phyloP scores from a whole-genome alignment of 2,329 filamentous ascomycete species.

The Hypomyces perniciosus region DNA sequence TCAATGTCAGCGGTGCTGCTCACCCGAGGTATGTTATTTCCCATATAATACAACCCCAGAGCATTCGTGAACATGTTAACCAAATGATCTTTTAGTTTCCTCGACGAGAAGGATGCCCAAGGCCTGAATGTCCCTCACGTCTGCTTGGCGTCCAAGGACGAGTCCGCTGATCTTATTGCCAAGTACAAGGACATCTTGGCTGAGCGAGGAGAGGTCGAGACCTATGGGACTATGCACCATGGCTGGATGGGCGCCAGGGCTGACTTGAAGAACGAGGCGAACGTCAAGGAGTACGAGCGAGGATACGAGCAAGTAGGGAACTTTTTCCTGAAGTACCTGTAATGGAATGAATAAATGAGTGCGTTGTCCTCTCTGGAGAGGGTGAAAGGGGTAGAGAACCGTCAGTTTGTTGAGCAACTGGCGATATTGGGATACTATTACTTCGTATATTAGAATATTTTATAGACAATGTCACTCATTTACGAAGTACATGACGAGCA shows the following conservation, averaged over 20 bases:
- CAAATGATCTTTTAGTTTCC: conserved; percentile 18
- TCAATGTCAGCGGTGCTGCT: conserved; percentile 29
- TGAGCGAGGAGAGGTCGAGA: conserved; percentile 38
- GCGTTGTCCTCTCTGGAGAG: too few relatives aligned
- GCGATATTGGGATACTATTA: too few relatives aligned
- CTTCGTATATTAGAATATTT: too few relatives aligned
- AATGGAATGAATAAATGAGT: not conserved
- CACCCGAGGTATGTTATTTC: conserved; percentile 23
- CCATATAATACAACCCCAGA: too few relatives aligned
- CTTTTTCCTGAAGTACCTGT: conserved; percentile 39
- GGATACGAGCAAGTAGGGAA: conserved; percentile 41
- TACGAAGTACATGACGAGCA: too few relatives aligned
- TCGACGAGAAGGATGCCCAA: conserved; percentile 38
- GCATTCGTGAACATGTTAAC: too few relatives aligned
- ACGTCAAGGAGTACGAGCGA: conserved; percentile 41
- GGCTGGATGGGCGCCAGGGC: conserved; percentile 55
- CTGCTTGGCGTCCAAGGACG: conserved; percentile 44
- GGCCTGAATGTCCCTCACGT: conserved; percentile 42
- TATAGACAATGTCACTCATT: too few relatives aligned
- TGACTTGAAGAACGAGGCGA: conserved; percentile 39
- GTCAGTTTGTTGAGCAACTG: too few relatives aligned
- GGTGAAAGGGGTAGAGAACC: too few relatives aligned
- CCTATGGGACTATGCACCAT: conserved; percentile 45
- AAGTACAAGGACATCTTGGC: conserved; percentile 37
- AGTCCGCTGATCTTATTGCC: conserved; percentile 37